Conservation (phyloP, 2,329 filamentous ascomycete genomes). For the Ceratocystis variospora region DNA sequence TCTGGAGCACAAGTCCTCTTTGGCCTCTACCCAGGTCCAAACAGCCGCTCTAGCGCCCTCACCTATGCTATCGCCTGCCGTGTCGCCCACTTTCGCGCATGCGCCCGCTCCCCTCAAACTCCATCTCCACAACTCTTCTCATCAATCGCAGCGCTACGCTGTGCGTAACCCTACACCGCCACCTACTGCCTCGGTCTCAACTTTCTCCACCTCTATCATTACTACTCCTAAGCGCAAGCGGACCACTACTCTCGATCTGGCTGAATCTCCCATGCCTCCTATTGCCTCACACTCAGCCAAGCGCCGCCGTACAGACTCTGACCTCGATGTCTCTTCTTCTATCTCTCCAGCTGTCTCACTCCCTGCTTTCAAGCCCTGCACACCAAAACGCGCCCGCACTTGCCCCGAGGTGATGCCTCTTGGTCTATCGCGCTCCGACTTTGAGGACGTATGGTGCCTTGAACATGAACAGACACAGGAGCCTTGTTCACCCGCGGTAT, state of each 20-base stretch:
- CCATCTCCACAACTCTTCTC: background rate
- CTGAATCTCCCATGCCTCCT: slow-evolving; percentile 9
- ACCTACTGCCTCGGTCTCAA: slow-evolving; percentile 24
- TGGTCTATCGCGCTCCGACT: slow-evolving; percentile 45
- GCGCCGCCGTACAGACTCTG: slow-evolving; percentile 35
- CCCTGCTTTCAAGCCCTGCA: slow-evolving; percentile 30
- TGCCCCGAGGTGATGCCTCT: slow-evolving; percentile 47
- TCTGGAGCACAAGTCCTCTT: background rate
- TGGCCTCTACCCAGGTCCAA: background rate
- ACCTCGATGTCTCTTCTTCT: slow-evolving; percentile 25
- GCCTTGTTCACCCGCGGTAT: slow-evolving; percentile 3
- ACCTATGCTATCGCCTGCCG: too few species aligned
- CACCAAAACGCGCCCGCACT: slow-evolving; percentile 47
- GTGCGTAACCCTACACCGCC: slow-evolving; percentile 32
- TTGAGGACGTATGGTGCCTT: slow-evolving; percentile 29
- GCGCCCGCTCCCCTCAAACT: slow-evolving; percentile 9
- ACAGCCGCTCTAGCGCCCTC: slow-evolving; percentile 7
- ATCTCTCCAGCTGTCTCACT: slow-evolving; percentile 19
- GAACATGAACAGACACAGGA: slow-evolving; percentile 6
- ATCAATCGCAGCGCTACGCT: slow-evolving; percentile 19
- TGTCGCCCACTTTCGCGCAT: slow-evolving; percentile 6
- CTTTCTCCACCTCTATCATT: slow-evolving; percentile 37
- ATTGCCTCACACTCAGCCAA: slow-evolving; percentile 32
- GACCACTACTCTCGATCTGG: slow-evolving; percentile 6
- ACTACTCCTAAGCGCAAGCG: slow-evolving; percentile 34